phyloP scores from a whole-genome alignment of 1,284 basidiomycete species.

The Flammula alnicola region DNA sequence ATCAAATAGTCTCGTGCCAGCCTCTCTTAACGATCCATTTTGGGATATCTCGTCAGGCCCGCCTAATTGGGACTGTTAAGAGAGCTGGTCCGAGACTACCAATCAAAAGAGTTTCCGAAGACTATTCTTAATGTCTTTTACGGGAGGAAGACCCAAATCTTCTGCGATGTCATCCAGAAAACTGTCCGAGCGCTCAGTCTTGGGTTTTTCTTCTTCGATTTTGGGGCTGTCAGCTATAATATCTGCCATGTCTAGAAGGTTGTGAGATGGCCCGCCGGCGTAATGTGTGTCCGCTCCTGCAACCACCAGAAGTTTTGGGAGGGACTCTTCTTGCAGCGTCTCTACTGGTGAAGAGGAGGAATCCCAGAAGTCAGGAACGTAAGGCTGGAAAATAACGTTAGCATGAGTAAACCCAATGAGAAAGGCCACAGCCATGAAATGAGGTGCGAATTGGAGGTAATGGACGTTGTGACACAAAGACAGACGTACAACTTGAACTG shows the following conservation, averaged over 20 bases:
- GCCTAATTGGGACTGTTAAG: too few species aligned
- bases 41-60: too few species aligned
- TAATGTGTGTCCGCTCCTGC: slow-evolving; percentile 67
- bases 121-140: slow-evolving; percentile 36
- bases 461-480: neutral
- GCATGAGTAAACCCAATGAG: slow-evolving; percentile 3
- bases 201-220: neutral
- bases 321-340: slow-evolving; percentile 28
- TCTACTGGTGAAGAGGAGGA: slow-evolving; percentile 49
- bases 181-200: slow-evolving; percentile 26
- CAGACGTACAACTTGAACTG: slow-evolving; percentile 65
- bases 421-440: neutral
- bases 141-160: slow-evolving; percentile 46
- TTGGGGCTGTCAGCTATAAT: slow-evolving; percentile 14
- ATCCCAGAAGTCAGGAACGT: slow-evolving; percentile 74
- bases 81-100: neutral
- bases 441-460: neutral
- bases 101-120: slow-evolving; percentile 37
- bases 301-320: slow-evolving; percentile 76
- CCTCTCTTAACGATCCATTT: too few species aligned
- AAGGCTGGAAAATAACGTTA: slow-evolving; percentile 53
- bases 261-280: slow-evolving; percentile 69
- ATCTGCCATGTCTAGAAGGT: slow-evolving; percentile 47
- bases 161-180: slow-evolving; percentile 49
- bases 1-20: too few species aligned